Percentiles rank a stretch among this genome's conserved stretches.
Conservation (phyloP, 2,329 filamentous ascomycete species). For the Fusarium napiforme region DNA sequence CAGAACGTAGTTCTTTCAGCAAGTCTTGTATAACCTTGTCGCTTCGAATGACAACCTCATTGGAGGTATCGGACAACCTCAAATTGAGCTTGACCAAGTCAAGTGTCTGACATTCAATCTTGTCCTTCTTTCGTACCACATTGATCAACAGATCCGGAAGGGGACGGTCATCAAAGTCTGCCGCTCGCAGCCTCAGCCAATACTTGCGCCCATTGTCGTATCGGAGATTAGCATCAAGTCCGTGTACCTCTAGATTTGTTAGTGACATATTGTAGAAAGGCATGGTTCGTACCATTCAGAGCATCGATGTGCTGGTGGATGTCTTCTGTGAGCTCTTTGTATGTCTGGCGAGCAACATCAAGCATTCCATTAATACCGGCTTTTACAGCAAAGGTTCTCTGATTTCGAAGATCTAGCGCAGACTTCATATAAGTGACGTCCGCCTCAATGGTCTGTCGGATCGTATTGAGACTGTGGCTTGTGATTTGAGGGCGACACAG, state of each 20-base stretch:
- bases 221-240: slow-evolving; percentile 72
- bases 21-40: slow-evolving; percentile 80
- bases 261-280: not conserved
- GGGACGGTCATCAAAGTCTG: slow-evolving; percentile 68
- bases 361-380: slow-evolving; percentile 85
- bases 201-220: slow-evolving; percentile 84
- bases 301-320: slow-evolving; percentile 76
- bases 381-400: slow-evolving; percentile 90
- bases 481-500: slow-evolving; percentile 75
- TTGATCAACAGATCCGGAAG: slow-evolving; percentile 83
- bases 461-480: slow-evolving; percentile 69
- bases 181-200: slow-evolving; percentile 74
- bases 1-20: slow-evolving; percentile 74
- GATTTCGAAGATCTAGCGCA: slow-evolving; percentile 87
- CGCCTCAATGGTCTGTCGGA: slow-evolving; percentile 78
- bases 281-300: slow-evolving; percentile 65
- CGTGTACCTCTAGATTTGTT: slow-evolving; percentile 60
- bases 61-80: slow-evolving; percentile 81
- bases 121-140: slow-evolving; percentile 74
- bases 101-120: slow-evolving; percentile 88
- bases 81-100: slow-evolving; percentile 83
- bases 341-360: slow-evolving; percentile 88
- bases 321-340: slow-evolving; percentile 87
- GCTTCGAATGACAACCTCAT: slow-evolving; percentile 85
- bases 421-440: slow-evolving; percentile 82